Base-by-base conservation (phyloP, 2,329 filamentous ascomycete genomes). In the Teratosphaeriaceae sp. region DNA sequence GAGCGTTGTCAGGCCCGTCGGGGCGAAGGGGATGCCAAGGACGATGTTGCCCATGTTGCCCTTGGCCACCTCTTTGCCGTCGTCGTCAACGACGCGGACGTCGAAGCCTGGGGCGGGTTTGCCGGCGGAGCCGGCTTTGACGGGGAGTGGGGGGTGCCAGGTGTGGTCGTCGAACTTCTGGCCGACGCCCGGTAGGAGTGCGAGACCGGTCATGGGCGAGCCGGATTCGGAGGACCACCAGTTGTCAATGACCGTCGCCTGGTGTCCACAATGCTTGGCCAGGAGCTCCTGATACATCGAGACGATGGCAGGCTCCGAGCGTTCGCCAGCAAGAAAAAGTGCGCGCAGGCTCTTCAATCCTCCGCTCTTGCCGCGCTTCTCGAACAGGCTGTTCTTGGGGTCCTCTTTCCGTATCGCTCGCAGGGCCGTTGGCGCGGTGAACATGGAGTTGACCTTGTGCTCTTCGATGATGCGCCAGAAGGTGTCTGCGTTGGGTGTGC, bases 41-140 rank as follows among this genome's bases (percentile, higher is more conserved):
- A 96, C 88, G 48, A 96, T 92, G 60, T 96, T 96, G 0, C 89
- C 90, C 85, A 94, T 94, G 18, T 69, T 79, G 1, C 85, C 85
- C 22, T 66, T 71, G n/a, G 75, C 63, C 0, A 94, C 71, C 60
- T 88, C 83, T 1, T 75, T 72, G 4, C 89, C 89, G 0, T 79
- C 69, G 55, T 96, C 88, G 59, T 94, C 80, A 2, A 96, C 88
- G 12, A 90, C 74, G 13, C 83, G 76, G 3, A 96, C 84, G 55
- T 95, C 86, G 56, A 94, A 96, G 0, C 89, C 90, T 0, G 88
- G 89, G 82, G 94, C 88, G 0, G 88, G 78, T 61, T 94, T 92
- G 0, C 89, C 89, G 4, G 89, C 90, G 47, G 85, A 90, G 1
- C 90, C 90, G 1, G 88, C 85, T 54, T 84, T 88, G 59, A 90